Evolutionary conservation across 2,329 filamentous ascomycete species (phyloP).

Genomic region (Claviceps sp.): DNA sequence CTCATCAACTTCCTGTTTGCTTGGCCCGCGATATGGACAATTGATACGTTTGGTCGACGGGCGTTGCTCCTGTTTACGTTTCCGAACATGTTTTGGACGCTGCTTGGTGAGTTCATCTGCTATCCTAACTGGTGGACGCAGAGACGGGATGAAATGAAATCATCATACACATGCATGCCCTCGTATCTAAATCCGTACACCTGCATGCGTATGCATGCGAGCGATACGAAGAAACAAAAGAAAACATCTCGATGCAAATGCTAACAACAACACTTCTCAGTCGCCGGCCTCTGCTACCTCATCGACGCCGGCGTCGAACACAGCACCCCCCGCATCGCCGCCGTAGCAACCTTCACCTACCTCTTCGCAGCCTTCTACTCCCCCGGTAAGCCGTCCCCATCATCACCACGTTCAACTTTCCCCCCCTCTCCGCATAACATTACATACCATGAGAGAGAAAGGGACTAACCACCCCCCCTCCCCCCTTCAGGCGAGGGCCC

Average conservation of each 20-base stretch:
- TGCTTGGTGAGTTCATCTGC: conserved; percentile 4
- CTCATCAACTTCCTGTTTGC: conserved; percentile 14
- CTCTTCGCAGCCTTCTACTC: conserved; percentile 24
- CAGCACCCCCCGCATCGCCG: conserved; percentile 14
- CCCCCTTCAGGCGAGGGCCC: conserved; percentile 18
- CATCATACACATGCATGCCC: background rate
- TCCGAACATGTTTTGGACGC: conserved; percentile 20
- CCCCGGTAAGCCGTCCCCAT: conserved; percentile 7
- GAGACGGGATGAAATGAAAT: background rate
- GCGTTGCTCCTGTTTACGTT: conserved; percentile 18
- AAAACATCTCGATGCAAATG: background rate
- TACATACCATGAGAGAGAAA: background rate
- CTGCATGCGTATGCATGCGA: background rate
- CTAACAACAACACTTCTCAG: background rate
- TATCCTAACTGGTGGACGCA: background rate
- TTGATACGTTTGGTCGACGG: conserved; percentile 13
- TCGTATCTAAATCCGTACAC: background rate
- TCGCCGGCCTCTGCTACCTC: conserved; percentile 18
- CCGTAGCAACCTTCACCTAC: conserved; percentile 22
- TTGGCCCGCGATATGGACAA: conserved; percentile 20
- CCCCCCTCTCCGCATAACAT: background rate
- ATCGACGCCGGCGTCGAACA: conserved; percentile 7
- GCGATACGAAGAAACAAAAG: background rate
- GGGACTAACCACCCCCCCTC: too few species aligned
- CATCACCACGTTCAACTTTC: too few species aligned